Percentiles rank a stretch among this genome's conserved stretches.
These are phyloP conservation scores for Chaetomium sp. DNA, from an alignment of 2,329 filamentous ascomycete genomes.

Conservation along the genomic window DNA sequence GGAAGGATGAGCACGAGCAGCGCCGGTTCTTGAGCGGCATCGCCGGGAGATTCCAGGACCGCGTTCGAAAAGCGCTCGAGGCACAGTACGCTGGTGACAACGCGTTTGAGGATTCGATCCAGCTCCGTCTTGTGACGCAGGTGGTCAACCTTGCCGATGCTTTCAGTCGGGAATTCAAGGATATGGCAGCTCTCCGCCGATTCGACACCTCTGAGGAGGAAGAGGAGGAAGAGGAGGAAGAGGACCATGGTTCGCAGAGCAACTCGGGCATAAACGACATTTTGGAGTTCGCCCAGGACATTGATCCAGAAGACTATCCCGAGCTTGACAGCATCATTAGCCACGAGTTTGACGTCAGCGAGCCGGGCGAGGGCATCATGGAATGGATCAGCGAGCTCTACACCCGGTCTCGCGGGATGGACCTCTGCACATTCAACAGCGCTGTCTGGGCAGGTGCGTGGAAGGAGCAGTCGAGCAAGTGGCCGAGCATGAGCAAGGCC, in stretches of 20 bases:
- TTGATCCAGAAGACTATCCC: conserved; percentile 21
- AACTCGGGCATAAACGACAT: not conserved
- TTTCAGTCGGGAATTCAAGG: conserved; percentile 39
- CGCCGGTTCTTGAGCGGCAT: conserved; percentile 43
- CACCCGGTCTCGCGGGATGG: conserved; percentile 33
- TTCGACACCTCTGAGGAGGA: conserved; percentile 17
- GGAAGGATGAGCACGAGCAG: conserved; percentile 35
- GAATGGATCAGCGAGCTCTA: conserved; percentile 35
- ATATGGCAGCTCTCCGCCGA: conserved; percentile 6
- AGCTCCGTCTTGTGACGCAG: conserved; percentile 44
- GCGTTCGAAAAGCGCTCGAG: conserved; percentile 41
- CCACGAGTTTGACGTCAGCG: not conserved
- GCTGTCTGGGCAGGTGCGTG: conserved; percentile 34
- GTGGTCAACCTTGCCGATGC: conserved; percentile 45
- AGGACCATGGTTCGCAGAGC: not conserved
- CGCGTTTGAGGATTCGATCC: conserved; percentile 36
- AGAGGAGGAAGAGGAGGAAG: conserved; percentile 3
- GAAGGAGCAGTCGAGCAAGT: conserved; percentile 39
- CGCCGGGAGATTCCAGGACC: conserved; percentile 39
- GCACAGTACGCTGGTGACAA: conserved; percentile 41
- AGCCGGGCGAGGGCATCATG: conserved; percentile 28
- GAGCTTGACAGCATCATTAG: conserved; percentile 27
- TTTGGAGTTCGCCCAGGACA: not conserved
- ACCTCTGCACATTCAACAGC: conserved; percentile 34
- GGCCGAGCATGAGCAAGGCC: conserved; percentile 34